phyloP scores from a whole-genome alignment of 2,329 filamentous ascomycete species.

The Camillea tinctor region DNA sequence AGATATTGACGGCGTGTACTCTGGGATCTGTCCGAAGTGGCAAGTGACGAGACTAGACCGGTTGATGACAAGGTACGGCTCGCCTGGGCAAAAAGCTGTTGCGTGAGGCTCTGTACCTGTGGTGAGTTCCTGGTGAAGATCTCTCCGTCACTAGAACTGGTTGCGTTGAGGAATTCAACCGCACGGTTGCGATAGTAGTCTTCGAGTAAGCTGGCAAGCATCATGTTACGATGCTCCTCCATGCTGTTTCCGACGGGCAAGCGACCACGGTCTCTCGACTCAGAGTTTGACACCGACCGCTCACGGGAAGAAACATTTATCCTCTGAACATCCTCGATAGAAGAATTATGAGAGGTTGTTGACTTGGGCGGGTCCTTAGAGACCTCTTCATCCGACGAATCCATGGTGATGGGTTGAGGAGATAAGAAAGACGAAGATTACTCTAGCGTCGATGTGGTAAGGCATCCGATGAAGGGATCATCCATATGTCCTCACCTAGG shows the following conservation, averaged over 20 bases:
- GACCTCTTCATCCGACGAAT: slow-evolving; percentile 9
- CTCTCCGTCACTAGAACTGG: slow-evolving; percentile 21
- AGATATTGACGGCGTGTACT: slow-evolving; percentile 28
- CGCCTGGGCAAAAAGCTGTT: slow-evolving; percentile 25
- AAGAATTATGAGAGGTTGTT: slow-evolving; percentile 11
- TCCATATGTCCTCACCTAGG: not conserved
- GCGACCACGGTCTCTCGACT: slow-evolving; percentile 2
- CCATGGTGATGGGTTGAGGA: slow-evolving; percentile 11
- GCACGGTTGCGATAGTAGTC: slow-evolving; percentile 30
- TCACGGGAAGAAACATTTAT: slow-evolving; percentile 15
- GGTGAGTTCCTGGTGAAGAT: slow-evolving; percentile 27
- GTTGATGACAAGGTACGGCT: slow-evolving; percentile 26
- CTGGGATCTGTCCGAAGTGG: slow-evolving; percentile 19
- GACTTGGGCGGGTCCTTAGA: not conserved
- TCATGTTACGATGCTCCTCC: slow-evolving; percentile 33
- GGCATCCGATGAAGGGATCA: not conserved
- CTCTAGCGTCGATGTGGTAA: not conserved
- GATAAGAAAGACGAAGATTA: not conserved
- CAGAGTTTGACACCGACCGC: slow-evolving; percentile 11
- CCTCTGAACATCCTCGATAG: slow-evolving; percentile 17
- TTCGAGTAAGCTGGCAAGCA: slow-evolving; percentile 33
- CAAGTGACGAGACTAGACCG: slow-evolving; percentile 18
- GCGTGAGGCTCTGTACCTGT: slow-evolving; percentile 26
- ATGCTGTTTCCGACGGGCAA: slow-evolving; percentile 15
- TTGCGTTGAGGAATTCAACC: slow-evolving; percentile 27